These are phyloP conservation scores for Fulvia fulva DNA, from an alignment of 2,329 filamentous ascomycete genomes.

Conservation along the genomic window DNA sequence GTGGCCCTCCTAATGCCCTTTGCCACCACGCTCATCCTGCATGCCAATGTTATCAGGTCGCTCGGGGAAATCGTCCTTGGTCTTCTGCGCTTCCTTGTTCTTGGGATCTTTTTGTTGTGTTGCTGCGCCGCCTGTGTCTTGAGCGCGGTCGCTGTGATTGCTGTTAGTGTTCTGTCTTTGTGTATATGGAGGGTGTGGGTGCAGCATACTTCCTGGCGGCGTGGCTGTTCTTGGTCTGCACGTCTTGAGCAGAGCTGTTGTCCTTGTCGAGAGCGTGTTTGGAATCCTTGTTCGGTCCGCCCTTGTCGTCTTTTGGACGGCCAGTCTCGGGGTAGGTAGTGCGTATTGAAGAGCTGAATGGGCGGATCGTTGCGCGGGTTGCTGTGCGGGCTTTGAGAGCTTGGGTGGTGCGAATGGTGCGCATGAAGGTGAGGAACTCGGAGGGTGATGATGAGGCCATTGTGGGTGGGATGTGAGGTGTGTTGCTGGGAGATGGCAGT, in stretches of 20 bases:
- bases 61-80: constrained; percentile 48
- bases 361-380: constrained; percentile 2
- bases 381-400: neutral
- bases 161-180: neutral
- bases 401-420: constrained; percentile 13
- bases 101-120: constrained; percentile 37
- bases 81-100: constrained; percentile 35
- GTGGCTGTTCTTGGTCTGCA: constrained; percentile 19
- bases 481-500: neutral
- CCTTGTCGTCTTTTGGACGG: constrained; percentile 17
- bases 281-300: constrained; percentile 16
- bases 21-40: constrained; percentile 49
- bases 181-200: neutral
- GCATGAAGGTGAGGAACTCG: constrained; percentile 39
- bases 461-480: constrained; percentile 3
- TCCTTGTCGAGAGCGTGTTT: constrained; percentile 27
- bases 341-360: constrained; percentile 12
- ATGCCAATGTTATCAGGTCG: constrained; percentile 47
- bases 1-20: constrained; percentile 33
- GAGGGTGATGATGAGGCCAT: constrained; percentile 36
- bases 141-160: constrained; percentile 26
- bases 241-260: constrained; percentile 21
- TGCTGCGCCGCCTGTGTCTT: constrained; percentile 39
- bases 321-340: constrained; percentile 4
- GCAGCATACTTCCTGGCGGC: constrained; percentile 21